A percentile compares a stretch with the other conserved stretches of the same genome.
These are phyloP conservation scores for Ceratorhiza oryzae-sativae DNA, from an alignment of 1,284 basidiomycete species.

Conservation along the genomic window DNA sequence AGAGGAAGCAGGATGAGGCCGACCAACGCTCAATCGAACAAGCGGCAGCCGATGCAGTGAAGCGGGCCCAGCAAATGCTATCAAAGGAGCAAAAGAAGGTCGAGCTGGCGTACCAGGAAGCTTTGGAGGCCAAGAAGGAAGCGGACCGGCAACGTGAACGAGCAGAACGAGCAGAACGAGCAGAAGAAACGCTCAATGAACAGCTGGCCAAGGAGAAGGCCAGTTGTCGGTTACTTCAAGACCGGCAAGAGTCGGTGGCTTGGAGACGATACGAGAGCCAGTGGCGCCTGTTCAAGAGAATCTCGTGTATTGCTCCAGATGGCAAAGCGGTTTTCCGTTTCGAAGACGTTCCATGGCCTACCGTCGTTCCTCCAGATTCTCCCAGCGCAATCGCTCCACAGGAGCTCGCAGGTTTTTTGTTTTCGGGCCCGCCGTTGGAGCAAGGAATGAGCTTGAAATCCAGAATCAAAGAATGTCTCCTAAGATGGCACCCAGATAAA, in stretches of 20 bases:
- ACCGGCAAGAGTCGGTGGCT: neutral
- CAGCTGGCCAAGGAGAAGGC: neutral
- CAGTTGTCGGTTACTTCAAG: neutral
- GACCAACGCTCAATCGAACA: neutral
- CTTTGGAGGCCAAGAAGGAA: slow-evolving; percentile 12
- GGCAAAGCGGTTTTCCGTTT: neutral
- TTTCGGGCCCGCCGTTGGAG: neutral
- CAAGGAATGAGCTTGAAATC: slow-evolving; percentile 1
- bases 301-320: neutral
- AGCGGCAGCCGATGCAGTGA: neutral
- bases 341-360: slow-evolving; percentile 28
- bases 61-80: neutral
- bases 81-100: neutral
- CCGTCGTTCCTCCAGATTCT: neutral
- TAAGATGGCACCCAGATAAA: slow-evolving; percentile 32
- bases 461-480: slow-evolving; percentile 19
- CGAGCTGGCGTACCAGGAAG: neutral
- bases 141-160: neutral
- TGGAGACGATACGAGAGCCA: slow-evolving; percentile 24
- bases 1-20: slow-evolving; percentile 7
- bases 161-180: neutral
- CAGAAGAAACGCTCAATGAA: neutral
- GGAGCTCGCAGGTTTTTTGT: slow-evolving; percentile 11
- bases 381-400: slow-evolving; percentile 9
- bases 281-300: slow-evolving; percentile 18